A percentile compares a stretch with the other conserved stretches of the same genome.
phyloP scores from a whole-genome alignment of 2,329 filamentous ascomycete genomes.

The Hysterium pulicare region DNA sequence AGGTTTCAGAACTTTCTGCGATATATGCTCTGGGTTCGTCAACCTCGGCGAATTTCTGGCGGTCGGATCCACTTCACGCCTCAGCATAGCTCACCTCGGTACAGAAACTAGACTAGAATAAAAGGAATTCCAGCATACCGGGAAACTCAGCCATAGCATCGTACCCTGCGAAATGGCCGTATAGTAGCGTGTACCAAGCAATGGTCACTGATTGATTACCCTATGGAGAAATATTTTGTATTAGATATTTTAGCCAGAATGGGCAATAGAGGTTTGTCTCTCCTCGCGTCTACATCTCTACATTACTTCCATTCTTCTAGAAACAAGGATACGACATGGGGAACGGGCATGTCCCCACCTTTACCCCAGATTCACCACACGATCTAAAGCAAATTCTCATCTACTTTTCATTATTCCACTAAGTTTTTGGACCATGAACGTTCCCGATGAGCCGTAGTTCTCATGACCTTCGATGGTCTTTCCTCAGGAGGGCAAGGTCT shows the following conservation, averaged over 20 bases:
- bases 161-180: no score
- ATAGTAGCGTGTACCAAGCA: no score
- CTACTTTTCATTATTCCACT: slow-evolving; percentile 31
- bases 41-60: no score
- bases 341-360: slow-evolving; percentile 28
- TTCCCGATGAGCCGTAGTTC: slow-evolving; percentile 32
- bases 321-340: slow-evolving; percentile 19
- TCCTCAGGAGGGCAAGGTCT: slow-evolving; percentile 10
- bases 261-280: slow-evolving; percentile 9
- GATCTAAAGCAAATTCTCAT: slow-evolving; percentile 26
- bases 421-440: slow-evolving; percentile 11
- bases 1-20: no score
- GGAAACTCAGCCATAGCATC: no score
- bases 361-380: slow-evolving; percentile 33
- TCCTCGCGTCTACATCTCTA: slow-evolving; percentile 13
- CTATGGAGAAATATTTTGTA: slow-evolving; percentile 11
- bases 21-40: no score
- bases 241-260: slow-evolving; percentile 18
- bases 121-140: no score
- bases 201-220: slow-evolving; percentile 13
- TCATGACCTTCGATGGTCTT: slow-evolving; percentile 23
- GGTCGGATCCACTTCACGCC: no score
- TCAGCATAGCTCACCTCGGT: no score
- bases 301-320: slow-evolving; percentile 20
- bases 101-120: no score